Base-by-base conservation (phyloP, 805 yeast genomes). In the Huiozyma naganishii region DNA sequence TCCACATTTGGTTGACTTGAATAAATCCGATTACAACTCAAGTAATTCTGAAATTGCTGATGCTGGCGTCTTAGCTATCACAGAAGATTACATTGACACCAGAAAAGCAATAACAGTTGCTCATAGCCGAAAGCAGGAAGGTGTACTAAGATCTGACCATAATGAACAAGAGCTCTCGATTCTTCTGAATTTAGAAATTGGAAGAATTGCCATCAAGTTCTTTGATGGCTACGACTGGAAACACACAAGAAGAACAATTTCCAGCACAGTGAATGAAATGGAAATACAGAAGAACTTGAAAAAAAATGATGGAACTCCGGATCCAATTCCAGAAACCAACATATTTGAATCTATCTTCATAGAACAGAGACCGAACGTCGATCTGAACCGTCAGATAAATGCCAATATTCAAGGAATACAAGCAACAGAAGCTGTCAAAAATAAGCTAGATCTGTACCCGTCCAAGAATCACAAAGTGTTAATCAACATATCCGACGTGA, bases 211-310 rank as follows among this genome's bases (percentile, higher is more conserved):
- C 1, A 53, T 83, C 2, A 74, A 69, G 41, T 62, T 90, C 13
- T 79, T 74, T 58, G 98, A 92, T 65, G 99, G 99, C 0, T 92
- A 80, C 57, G 97, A 92, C 53, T 88, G 97, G 94, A 74, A 73
- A 44, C 75, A 76, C 37, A 87, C 97, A 0, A 71, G 95, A 45
- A 69, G 68, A 27, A 69, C 79, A 0, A 80, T 92, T 29, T 66
- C 69, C 8, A 73, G 71, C n/a, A 83, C 85, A 0, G 79, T 89
- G 0, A 64, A 74, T 8, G 74, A 35, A 13, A 35, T 34, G 13
- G 17, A 41, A 29, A 7, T 7, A 28, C 9, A 13, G 6, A 6
- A 8, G 11, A 13, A 29, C 10, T 17, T 32, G 5, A 40, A 29
- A 7, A 23, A 17, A 4, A 6, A 33, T 7, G 29, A 11, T 11